Evolutionary conservation across 306 rosid species (phyloP), one percentile per base, ranked within the genome.

Genomic region (Carpinus viminea): DNA sequence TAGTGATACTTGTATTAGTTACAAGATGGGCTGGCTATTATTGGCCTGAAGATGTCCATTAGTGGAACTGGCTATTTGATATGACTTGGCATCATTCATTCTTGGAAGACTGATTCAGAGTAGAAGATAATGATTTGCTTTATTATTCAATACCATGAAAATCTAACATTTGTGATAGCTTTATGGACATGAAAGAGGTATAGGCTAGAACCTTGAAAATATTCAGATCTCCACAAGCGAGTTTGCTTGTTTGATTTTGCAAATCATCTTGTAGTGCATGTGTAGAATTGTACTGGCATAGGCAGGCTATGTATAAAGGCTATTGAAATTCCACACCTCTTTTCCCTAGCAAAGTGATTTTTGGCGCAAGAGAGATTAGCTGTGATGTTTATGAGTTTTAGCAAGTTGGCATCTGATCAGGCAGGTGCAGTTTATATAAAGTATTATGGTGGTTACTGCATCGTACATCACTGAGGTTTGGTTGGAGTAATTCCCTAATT

Each of bases 241-340:
- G 45, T 18, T 62, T 62, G 11, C 69, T 34, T 31, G 46, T 64
- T 17, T 64, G 70, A 64, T 64, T 7, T 64, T 64, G 43, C 6
- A 8, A 34, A 64, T 64, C 47, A 31, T 64, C n/a, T 34, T 64
- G 20, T 64, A 64, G 70, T 64, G 70, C 45, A 24, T 59, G 16
- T 34, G 34, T 64, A 47, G 16, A 64, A 6, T 1, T 64, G 70
- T 21, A 34, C 20, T 1, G 24, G 34, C 70, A 64, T 34, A 36
- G 70, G 70, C 46, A 15, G 70, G 45, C 46, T 64, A 12, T 64
- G 16, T 64, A 15, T 64, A 64, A 64, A 64, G 70, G 46, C 15
- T n/a, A 34, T 7, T 64, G 46, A 31, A 31, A 64, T 17, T 64
- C 21, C 45, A 7, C 21, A 64, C n/a, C 12, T 15, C 20, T 31